These are phyloP conservation scores for Cercospora sojina DNA, from an alignment of 2,329 filamentous ascomycete genomes.

Conservation along the genomic window DNA sequence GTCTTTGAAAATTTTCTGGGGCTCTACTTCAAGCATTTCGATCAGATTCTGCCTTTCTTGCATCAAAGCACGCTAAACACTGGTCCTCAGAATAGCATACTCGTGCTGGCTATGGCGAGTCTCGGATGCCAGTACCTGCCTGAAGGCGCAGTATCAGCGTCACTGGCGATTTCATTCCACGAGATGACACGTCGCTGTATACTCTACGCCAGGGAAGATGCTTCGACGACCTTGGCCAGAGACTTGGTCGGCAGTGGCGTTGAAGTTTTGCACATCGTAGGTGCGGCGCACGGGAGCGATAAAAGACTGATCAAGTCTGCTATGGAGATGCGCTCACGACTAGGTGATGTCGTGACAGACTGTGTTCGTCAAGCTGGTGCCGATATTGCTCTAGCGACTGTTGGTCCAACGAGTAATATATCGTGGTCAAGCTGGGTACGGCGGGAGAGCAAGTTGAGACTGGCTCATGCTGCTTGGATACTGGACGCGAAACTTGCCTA, in stretches of 20 bases:
- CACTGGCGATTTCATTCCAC: constrained; percentile 20
- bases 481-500: constrained; percentile 30
- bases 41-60: constrained; percentile 35
- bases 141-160: constrained; percentile 3
- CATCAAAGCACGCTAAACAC: constrained; percentile 28
- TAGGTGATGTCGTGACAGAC: constrained; percentile 6
- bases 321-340: not conserved
- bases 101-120: constrained; percentile 33
- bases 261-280: constrained; percentile 21
- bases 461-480: constrained; percentile 31
- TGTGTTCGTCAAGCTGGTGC: not conserved
- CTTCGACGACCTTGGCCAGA: not conserved
- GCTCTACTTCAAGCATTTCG: constrained; percentile 35
- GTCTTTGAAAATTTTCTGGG: constrained; percentile 30
- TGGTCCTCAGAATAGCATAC: constrained; percentile 23
- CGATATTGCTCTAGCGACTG: not conserved
- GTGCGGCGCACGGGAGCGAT: constrained; percentile 17
- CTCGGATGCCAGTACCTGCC: constrained; percentile 32
- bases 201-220: constrained; percentile 10
- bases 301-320: constrained; percentile 5
- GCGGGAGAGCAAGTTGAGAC: constrained; percentile 23
- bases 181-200: constrained; percentile 23
- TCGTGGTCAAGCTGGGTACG: constrained; percentile 26
- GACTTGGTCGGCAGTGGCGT: not conserved
- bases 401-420: not conserved